Evolutionary conservation across 768 basidiomycete genomes (phyloP).

Genomic region (Lactarius hengduanensis): DNA sequence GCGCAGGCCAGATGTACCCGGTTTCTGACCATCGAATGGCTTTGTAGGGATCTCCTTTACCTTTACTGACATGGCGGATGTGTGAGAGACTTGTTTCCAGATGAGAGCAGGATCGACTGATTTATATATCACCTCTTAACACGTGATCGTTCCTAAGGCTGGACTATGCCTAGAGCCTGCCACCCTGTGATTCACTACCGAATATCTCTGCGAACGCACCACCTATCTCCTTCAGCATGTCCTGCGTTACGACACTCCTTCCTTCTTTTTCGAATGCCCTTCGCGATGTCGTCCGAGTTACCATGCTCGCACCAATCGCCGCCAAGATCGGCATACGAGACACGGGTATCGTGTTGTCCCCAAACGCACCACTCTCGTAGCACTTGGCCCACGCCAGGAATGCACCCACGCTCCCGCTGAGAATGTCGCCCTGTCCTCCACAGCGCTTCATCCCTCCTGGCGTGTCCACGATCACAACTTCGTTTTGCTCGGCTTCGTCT

Average conservation of each 20-base stretch:
- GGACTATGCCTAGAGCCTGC: slow-evolving; percentile 36
- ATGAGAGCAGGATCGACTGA: slow-evolving; percentile 1
- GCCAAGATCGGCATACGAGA: slow-evolving; percentile 80
- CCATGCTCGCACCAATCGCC: slow-evolving; percentile 81
- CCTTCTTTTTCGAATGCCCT: slow-evolving; percentile 74
- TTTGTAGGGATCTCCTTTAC: slow-evolving; percentile 78
- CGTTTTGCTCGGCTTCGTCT: slow-evolving; percentile 39
- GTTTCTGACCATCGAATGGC: slow-evolving; percentile 92
- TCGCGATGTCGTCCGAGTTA: slow-evolving; percentile 82
- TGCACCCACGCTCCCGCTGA: slow-evolving; percentile 84
- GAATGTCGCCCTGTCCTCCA: slow-evolving; percentile 94
- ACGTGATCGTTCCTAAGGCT: slow-evolving; percentile 18
- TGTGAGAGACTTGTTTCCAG: slow-evolving; percentile 7
- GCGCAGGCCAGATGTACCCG: slow-evolving; percentile 95
- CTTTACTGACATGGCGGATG: slow-evolving; percentile 49
- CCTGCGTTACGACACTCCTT: slow-evolving; percentile 66
- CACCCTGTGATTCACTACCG: slow-evolving; percentile 47
- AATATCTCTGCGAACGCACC: slow-evolving; percentile 73
- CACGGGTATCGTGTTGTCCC: slow-evolving; percentile 52
- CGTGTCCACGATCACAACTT: slow-evolving; percentile 59
- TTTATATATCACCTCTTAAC: slow-evolving; percentile 19
- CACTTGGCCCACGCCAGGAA: slow-evolving; percentile 95
- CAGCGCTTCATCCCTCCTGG: slow-evolving; percentile 88
- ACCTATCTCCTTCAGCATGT: slow-evolving; percentile 51
- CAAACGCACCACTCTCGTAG: slow-evolving; percentile 82